Conservation (phyloP, 2,329 filamentous ascomycete species). For the Colletotrichum sp. region DNA sequence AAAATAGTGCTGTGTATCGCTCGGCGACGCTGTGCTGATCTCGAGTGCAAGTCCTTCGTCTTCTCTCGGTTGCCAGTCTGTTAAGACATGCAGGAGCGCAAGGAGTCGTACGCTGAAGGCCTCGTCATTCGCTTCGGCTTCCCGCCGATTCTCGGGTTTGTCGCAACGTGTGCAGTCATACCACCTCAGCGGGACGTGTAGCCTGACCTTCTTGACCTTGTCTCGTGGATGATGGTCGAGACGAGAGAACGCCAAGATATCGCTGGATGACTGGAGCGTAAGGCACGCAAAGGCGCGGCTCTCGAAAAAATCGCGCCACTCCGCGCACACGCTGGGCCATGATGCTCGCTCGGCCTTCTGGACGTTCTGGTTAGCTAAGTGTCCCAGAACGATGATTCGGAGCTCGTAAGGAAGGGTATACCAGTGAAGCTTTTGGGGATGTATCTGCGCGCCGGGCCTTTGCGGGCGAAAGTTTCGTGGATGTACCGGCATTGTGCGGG, state of each 20-base stretch:
- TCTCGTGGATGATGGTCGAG: not conserved
- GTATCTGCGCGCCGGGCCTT: not conserved
- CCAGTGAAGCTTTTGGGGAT: not conserved
- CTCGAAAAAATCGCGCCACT: not conserved
- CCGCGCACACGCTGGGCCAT: not conserved
- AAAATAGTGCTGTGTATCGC: not conserved
- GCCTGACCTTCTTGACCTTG: not conserved
- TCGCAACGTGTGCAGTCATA: not conserved
- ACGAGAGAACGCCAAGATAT: not conserved
- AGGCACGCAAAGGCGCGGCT: not conserved
- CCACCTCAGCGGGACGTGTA: not conserved
- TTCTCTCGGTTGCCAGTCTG: not conserved
- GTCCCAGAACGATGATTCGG: not conserved
- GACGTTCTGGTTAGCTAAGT: not conserved
- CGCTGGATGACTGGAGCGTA: not conserved
- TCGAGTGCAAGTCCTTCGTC: rapidly evolving
- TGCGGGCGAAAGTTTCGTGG: not conserved
- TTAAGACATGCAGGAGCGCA: rapidly evolving
- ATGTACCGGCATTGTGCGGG: not conserved
- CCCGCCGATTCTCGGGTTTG: rapidly evolving
- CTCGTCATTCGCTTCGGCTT: rapidly evolving
- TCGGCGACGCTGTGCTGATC: not conserved
- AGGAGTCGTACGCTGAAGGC: not conserved
- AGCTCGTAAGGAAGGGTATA: not conserved
- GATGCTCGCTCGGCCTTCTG: not conserved